A percentile compares a stretch with the other conserved stretches of the same genome.
Evolutionary conservation across 2,329 filamentous ascomycete genomes (phyloP).

Genomic region (Epichloe festucae): DNA sequence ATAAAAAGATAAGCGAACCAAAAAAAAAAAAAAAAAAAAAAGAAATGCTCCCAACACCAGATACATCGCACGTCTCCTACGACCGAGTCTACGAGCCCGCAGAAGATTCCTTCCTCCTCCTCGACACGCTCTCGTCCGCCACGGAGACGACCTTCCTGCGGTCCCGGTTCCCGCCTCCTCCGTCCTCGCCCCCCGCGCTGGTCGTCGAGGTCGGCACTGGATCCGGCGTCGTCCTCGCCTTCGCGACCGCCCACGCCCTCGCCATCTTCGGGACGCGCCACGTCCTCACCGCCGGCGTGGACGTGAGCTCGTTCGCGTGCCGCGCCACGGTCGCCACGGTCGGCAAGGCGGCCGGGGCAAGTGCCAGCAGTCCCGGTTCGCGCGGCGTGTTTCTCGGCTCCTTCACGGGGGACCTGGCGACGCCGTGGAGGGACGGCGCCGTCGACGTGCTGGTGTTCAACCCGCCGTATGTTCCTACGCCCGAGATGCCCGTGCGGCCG

Average conservation of each 20-base stretch:
- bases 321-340: constrained; percentile 61
- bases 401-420: constrained; percentile 54
- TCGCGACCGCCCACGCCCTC: constrained; percentile 62
- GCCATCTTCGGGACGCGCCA: constrained; percentile 59
- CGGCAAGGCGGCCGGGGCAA: too few species aligned
- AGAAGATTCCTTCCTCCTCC: constrained; percentile 87
- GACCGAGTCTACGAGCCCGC: constrained; percentile 86
- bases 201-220: constrained; percentile 81
- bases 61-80: constrained; percentile 83
- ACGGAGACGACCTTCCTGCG: constrained; percentile 58
- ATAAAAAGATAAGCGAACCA: too few species aligned
- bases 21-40: neutral
- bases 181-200: constrained; percentile 35
- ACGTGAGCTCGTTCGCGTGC: constrained; percentile 80
- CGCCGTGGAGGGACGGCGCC: constrained; percentile 39
- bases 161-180: constrained; percentile 36
- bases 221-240: constrained; percentile 87
- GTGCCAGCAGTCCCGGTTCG: too few species aligned
- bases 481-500: constrained; percentile 49
- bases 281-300: constrained; percentile 62
- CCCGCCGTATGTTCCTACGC: constrained; percentile 88
- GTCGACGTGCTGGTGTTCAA: constrained; percentile 92
- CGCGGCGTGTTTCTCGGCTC: constrained; percentile 58
- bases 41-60: constrained; percentile 80
- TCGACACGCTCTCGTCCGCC: constrained; percentile 73